Conservation (phyloP, 78 protist species). For the Isochrysis galbana region DNA sequence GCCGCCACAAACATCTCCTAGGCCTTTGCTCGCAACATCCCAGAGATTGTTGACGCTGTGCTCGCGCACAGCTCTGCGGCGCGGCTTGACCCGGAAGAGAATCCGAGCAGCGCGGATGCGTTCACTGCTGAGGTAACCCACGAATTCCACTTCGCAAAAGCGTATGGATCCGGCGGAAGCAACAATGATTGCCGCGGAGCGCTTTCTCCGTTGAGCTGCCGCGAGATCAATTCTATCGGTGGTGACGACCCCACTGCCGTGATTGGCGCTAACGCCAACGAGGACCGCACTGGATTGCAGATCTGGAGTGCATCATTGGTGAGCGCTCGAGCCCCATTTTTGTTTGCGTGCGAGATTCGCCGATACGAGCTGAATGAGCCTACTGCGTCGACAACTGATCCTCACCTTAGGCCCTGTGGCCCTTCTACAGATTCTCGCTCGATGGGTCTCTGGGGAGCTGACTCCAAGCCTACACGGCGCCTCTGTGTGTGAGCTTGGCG, state of each 20-base stretch:
- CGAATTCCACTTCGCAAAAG: too few relatives aligned
- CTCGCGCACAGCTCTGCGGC: neutral
- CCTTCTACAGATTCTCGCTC: too few relatives aligned
- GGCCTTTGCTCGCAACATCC: neutral
- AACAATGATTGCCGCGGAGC: too few relatives aligned
- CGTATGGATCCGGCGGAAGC: too few relatives aligned
- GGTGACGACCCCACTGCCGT: neutral
- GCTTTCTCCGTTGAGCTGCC: neutral
- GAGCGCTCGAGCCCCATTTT: too few relatives aligned
- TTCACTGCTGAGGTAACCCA: neutral
- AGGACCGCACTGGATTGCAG: neutral
- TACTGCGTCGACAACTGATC: too few relatives aligned
- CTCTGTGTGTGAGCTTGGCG: neutral
- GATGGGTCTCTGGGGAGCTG: neutral
- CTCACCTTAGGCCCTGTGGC: too few relatives aligned
- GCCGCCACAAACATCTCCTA: too few relatives aligned
- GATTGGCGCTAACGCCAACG: neutral
- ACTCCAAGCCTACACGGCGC: neutral
- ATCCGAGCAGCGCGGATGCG: neutral
- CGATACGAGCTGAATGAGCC: too few relatives aligned
- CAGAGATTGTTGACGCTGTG: neutral
- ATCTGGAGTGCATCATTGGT: neutral
- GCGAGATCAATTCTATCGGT: neutral
- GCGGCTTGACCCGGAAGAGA: slow-evolving; percentile 9
- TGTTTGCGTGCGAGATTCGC: too few relatives aligned